These are phyloP conservation scores for Cladophialophora carrionii DNA, from an alignment of 2,329 filamentous ascomycete genomes.

Conservation along the genomic window DNA sequence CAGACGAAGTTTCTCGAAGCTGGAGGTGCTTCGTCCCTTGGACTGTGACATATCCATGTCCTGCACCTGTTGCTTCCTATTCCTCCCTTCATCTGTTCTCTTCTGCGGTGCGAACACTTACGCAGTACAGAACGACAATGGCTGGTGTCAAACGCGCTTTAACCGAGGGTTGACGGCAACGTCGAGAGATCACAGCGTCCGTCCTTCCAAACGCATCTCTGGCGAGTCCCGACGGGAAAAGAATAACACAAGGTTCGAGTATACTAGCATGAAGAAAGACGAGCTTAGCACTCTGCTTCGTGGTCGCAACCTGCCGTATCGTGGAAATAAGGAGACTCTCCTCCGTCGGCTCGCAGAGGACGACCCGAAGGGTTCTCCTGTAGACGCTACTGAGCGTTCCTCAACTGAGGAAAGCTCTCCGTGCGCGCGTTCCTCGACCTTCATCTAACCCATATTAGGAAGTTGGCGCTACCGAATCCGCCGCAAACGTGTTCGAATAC, in stretches of 20 bases:
- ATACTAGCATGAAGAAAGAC: slow-evolving; percentile 5
- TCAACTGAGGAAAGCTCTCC: not conserved
- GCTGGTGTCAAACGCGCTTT: slow-evolving; percentile 12
- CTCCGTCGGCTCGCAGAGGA: slow-evolving; percentile 8
- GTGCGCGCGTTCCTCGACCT: not conserved
- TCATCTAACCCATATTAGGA: not conserved
- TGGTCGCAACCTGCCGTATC: slow-evolving; percentile 5
- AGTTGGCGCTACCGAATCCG: not conserved
- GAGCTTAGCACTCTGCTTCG: slow-evolving; percentile 7
- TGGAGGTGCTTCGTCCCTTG: not conserved
- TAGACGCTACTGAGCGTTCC: not conserved
- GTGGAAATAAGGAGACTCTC: slow-evolving; percentile 13
- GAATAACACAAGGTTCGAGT: not conserved
- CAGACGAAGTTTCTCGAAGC: not conserved
- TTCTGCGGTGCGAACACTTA: not conserved
- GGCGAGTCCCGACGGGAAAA: not conserved
- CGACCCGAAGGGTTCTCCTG: not conserved
- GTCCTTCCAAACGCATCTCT: slow-evolving; percentile 4
- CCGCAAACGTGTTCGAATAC: slow-evolving; percentile 1
- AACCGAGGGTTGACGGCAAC: slow-evolving; percentile 14
- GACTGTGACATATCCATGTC: not conserved
- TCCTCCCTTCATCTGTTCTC: not conserved
- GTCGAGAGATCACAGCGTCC: slow-evolving; percentile 1
- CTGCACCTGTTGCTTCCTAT: not conserved
- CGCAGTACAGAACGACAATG: not conserved